Evolutionary conservation across 2,329 filamentous ascomycete genomes (phyloP).

Genomic region (Hypomyces rosellus): DNA sequence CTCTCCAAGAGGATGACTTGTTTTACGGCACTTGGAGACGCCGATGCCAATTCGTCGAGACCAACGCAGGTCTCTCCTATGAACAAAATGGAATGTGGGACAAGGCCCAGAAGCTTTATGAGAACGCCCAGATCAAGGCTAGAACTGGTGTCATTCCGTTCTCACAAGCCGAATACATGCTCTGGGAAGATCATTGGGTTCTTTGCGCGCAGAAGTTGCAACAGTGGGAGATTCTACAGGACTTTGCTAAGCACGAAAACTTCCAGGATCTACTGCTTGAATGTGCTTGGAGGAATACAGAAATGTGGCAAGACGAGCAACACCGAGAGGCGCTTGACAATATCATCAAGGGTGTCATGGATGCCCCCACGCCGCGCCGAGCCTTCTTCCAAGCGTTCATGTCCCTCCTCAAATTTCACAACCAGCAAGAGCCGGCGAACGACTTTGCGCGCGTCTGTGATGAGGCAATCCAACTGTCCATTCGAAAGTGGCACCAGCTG

Average conservation of each 20-base stretch:
- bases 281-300: slow-evolving; percentile 90
- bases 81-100: slow-evolving; percentile 99
- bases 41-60: slow-evolving; percentile 93
- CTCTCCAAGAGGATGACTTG: slow-evolving; percentile 88
- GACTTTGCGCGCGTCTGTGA: slow-evolving; percentile 91
- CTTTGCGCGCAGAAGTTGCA: slow-evolving; percentile 96
- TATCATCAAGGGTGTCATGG: slow-evolving; percentile 94
- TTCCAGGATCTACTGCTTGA: slow-evolving; percentile 94
- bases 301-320: slow-evolving; percentile 85
- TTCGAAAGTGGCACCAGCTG: slow-evolving; percentile 98
- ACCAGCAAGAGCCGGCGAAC: slow-evolving; percentile 68
- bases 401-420: slow-evolving; percentile 88
- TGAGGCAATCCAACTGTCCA: slow-evolving; percentile 93
- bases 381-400: slow-evolving; percentile 99
- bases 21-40: slow-evolving; percentile 97
- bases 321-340: slow-evolving; percentile 85
- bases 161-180: slow-evolving; percentile 93
- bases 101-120: slow-evolving; percentile 94
- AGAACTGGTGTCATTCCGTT: slow-evolving; percentile 94
- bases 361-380: slow-evolving; percentile 87
- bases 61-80: slow-evolving; percentile 92
- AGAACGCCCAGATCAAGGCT: slow-evolving; percentile 94
- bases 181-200: slow-evolving; percentile 99
- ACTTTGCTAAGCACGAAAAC: slow-evolving; percentile 98
- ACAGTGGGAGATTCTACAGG: slow-evolving; percentile 96